Base-by-base conservation (phyloP, 2,329 filamentous ascomycete species). In the Albifimbria verrucaria region DNA sequence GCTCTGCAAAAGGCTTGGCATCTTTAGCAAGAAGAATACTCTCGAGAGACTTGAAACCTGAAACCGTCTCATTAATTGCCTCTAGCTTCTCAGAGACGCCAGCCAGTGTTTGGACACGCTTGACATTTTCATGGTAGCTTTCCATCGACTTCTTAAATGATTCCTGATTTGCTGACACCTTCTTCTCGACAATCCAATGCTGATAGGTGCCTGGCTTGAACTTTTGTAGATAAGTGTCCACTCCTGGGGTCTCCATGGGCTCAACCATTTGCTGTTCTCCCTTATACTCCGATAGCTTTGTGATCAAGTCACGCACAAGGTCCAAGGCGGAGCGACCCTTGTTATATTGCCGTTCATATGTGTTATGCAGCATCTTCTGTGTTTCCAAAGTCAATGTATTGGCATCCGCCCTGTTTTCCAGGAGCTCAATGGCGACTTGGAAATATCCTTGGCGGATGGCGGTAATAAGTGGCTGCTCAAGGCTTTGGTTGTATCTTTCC, bases 1-100 rank as follows among this genome's bases (percentile, higher is more conserved):
- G 69, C 46, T 92, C 81, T 12, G 68, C 63, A 63, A 89, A 92
- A 0, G 80, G 79, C 68, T 90, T 91, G 2, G 80, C 89, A 1
- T 81, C 84, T 53, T 77, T 82, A 4, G 70, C 67, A 2, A 86
- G 42, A 20, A 93, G 69, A 2, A 67, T 60, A 2, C 71, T 62
- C 60, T 88, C 81, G 2, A 90, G 68, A 20, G 72, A 63, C 58
- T 85, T 73, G 36, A 87, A 79, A 1, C 80, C 75, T 0, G 64
- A 57, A 15, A 86, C 70, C 15, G 81, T 63, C 7, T 76, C 68
- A 10, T 75, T 57, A 18, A 90, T 77, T 0, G 80, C 81, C 6
- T 72, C 71, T 48, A 74, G 72, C 66, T 89, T 90, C 65, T 83
- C 78, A 2, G 67, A 53, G 6, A 55, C 57, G 17, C 59, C 68